phyloP scores from a whole-genome alignment of 352 stramenopile genomes.

The Globisporangium spiculum region DNA sequence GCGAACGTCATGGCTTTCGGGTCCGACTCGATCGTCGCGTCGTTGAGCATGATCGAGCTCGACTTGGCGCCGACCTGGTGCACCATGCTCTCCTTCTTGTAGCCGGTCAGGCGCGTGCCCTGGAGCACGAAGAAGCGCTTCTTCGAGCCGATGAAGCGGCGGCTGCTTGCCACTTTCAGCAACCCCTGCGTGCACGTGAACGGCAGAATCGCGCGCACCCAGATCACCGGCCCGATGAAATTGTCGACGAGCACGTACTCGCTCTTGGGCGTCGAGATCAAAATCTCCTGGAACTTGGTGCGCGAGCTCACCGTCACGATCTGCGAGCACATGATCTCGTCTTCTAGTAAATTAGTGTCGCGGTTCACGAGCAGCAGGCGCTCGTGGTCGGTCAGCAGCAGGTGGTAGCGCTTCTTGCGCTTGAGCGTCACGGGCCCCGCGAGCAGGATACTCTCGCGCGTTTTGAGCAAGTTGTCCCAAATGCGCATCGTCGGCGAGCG shows the following conservation, averaged over 20 bases:
- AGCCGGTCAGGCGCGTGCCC: constrained; percentile 55
- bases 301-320: constrained; percentile 86
- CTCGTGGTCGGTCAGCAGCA: constrained; percentile 83
- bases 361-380: constrained; percentile 86
- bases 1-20: constrained; percentile 65
- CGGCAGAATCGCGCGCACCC: constrained; percentile 80
- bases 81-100: constrained; percentile 77
- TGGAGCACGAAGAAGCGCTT: constrained; percentile 83
- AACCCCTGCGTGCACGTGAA: constrained; percentile 84
- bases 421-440: constrained; percentile 76
- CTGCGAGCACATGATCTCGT: constrained; percentile 86
- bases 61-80: constrained; percentile 72
- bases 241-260: constrained; percentile 85
- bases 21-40: constrained; percentile 72
- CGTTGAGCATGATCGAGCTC: constrained; percentile 57
- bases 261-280: constrained; percentile 65
- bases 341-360: constrained; percentile 86
- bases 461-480: constrained; percentile 83
- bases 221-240: constrained; percentile 81
- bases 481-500: constrained; percentile 80
- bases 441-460: constrained; percentile 76
- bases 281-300: constrained; percentile 72
- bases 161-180: constrained; percentile 77
- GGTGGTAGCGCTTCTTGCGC: constrained; percentile 82
- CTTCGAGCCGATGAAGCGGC: constrained; percentile 79